Percentiles rank a stretch among this genome's conserved stretches.
These are phyloP conservation scores for Metschnikowia anglica DNA, from an alignment of 805 yeast genomes.

Conservation along the genomic window DNA sequence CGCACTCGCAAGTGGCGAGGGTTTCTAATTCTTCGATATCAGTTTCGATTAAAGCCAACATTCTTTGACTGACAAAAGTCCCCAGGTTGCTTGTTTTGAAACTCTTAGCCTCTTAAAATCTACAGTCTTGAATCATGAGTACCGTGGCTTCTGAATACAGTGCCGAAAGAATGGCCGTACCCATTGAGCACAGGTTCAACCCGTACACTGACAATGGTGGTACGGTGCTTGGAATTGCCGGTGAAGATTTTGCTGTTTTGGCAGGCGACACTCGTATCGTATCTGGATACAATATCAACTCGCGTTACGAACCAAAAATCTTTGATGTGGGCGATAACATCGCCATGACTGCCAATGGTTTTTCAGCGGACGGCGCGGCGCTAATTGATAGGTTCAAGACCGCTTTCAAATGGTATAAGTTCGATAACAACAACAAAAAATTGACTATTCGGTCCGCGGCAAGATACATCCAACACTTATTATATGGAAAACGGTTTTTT, in stretches of 20 bases:
- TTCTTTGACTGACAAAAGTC: no score
- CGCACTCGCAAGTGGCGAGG: slow-evolving; percentile 9
- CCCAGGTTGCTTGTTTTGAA: not conserved
- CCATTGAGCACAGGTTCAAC: slow-evolving; percentile 89
- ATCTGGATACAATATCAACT: slow-evolving; percentile 88
- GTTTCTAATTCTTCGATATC: not conserved
- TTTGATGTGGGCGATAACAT: slow-evolving; percentile 86
- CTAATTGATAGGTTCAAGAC: slow-evolving; percentile 70
- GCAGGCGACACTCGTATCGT: slow-evolving; percentile 99
- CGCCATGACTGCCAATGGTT: slow-evolving; percentile 90
- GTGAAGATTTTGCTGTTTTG: slow-evolving; percentile 92
- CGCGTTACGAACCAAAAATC: slow-evolving; percentile 89
- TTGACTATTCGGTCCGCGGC: slow-evolving; percentile 76
- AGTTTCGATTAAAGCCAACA: no score
- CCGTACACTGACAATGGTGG: slow-evolving; percentile 97
- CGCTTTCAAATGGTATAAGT: slow-evolving; percentile 87
- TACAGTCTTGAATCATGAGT: slow-evolving; percentile 11
- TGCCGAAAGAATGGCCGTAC: slow-evolving; percentile 34
- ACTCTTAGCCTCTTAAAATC: not conserved
- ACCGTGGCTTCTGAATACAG: slow-evolving; percentile 22
- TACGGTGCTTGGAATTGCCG: slow-evolving; percentile 95
- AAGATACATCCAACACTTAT: slow-evolving; percentile 81
- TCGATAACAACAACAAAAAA: slow-evolving; percentile 70
- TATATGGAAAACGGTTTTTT: slow-evolving; percentile 92
- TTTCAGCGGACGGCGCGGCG: slow-evolving; percentile 92